Percentiles rank a stretch among this genome's conserved stretches.
phyloP scores from a whole-genome alignment of 345 rosid species.

The Garcia nutans region DNA sequence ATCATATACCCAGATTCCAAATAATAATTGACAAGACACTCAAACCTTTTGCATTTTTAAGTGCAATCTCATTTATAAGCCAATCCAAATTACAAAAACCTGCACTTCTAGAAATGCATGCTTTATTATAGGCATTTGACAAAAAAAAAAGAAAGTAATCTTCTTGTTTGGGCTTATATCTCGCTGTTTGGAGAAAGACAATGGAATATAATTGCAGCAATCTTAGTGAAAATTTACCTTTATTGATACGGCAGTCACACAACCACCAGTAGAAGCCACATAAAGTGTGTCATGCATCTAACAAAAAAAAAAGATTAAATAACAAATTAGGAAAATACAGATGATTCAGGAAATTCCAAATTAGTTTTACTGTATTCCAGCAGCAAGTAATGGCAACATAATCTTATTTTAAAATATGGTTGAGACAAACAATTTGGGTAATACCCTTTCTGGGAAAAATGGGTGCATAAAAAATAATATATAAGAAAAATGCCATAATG shows the following conservation, averaged over 20 bases:
- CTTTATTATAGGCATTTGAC: background rate
- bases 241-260: conserved; percentile 68
- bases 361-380: background rate
- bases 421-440: background rate
- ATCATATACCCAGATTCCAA: background rate
- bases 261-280: conserved; percentile 87
- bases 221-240: conserved; percentile 42
- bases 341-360: conserved; percentile 11
- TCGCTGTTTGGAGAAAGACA: background rate
- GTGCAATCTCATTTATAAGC: background rate
- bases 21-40: background rate
- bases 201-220: background rate
- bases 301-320: conserved; percentile 14
- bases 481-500: background rate
- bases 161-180: background rate
- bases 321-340: conserved; percentile 15
- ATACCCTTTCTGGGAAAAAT: too few species aligned
- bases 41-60: background rate
- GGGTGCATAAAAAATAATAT: background rate
- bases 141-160: background rate
- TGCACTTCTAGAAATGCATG: background rate
- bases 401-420: background rate
- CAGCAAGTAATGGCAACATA: background rate
- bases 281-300: conserved; percentile 55
- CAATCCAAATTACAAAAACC: background rate